Percentiles rank a stretch among this genome's conserved stretches.
Conservation (phyloP, 2,329 filamentous ascomycete genomes). For the Talaromyces atroroseus region DNA sequence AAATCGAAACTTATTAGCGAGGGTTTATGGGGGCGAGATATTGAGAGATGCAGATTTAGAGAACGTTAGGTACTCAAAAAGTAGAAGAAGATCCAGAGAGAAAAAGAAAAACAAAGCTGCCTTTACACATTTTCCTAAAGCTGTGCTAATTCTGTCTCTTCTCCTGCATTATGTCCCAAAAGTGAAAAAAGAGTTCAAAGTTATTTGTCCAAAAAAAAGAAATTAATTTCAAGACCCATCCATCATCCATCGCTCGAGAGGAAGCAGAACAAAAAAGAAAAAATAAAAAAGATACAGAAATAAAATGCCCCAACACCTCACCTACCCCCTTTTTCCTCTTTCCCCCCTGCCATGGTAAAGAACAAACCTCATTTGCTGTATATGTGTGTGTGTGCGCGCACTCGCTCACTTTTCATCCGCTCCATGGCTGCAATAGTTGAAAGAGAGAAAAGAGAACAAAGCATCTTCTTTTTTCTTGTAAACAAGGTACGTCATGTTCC, state of each 20-base stretch:
- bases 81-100: not conserved
- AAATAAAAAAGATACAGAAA: not conserved
- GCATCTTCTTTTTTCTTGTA: not conserved
- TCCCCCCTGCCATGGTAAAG: not conserved
- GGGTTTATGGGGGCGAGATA: too few species aligned
- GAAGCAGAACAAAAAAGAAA: not conserved
- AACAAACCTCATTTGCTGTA: not conserved
- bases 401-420: not conserved
- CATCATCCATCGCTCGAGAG: not conserved
- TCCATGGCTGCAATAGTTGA: not conserved
- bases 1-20: too few species aligned
- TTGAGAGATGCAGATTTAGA: too few species aligned
- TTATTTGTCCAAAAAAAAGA: not conserved
- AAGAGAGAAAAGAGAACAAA: not conserved
- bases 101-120: not conserved
- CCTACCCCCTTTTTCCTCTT: not conserved
- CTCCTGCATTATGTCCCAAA: not conserved
- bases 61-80: not conserved
- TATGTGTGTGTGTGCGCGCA: too few species aligned
- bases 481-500: constrained; percentile 8
- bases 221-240: not conserved
- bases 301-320: not conserved
- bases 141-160: not conserved
- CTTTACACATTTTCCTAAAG: not conserved
- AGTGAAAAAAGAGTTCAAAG: not conserved